Evolutionary conservation across 2,329 filamentous ascomycete genomes (phyloP).

Genomic region (Paracamarosporium sp.): DNA sequence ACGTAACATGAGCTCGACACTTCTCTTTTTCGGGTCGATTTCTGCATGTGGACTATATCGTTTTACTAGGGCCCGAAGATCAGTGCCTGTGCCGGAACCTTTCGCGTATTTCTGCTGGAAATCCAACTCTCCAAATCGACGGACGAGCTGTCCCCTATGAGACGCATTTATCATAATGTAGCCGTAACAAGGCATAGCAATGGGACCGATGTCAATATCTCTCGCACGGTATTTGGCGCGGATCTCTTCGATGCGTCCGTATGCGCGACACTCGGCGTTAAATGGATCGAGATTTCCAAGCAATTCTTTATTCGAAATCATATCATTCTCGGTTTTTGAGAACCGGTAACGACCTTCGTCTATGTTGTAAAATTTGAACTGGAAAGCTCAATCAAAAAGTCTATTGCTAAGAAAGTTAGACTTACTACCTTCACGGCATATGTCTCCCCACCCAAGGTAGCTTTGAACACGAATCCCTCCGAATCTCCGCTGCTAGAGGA

Average conservation of each 20-base stretch:
- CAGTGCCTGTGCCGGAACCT: not conserved
- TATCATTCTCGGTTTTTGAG: not conserved
- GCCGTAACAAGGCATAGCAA: not conserved
- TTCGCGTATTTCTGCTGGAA: not conserved
- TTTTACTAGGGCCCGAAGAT: not conserved
- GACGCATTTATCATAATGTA: not conserved
- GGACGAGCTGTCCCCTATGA: not conserved
- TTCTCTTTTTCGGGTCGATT: not conserved
- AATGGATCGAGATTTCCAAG: not conserved
- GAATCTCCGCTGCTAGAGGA: not conserved
- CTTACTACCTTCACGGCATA: not conserved
- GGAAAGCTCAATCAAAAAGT: not conserved
- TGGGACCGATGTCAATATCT: not conserved
- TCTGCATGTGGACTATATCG: not conserved
- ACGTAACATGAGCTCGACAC: not conserved
- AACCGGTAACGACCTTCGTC: not conserved
- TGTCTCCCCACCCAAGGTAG: not conserved
- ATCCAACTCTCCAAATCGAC: not conserved
- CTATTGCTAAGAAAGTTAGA: not conserved
- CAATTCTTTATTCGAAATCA: not conserved
- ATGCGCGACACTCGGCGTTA: not conserved
- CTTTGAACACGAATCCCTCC: not conserved
- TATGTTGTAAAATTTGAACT: not conserved
- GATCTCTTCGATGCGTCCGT: not conserved
- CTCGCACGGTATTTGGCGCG: not conserved